Base-by-base conservation (phyloP, 495 filamentous ascomycete species). In the Chaetomium tenue region DNA sequence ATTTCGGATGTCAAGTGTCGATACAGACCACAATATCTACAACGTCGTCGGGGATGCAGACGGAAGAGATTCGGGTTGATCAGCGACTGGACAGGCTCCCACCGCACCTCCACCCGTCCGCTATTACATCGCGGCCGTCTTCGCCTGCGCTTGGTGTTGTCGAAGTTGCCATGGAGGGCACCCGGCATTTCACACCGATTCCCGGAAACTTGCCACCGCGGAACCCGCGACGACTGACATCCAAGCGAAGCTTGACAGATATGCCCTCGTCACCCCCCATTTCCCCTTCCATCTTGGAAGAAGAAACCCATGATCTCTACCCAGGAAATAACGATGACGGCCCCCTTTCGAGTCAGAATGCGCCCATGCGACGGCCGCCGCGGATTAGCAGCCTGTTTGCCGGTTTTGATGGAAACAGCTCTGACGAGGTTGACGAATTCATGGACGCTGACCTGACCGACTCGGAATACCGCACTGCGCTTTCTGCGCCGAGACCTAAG, bases 251-350 rank as follows among this genome's bases (percentile, higher is more conserved):
- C 66, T 68, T 79, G 40, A 72, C 79, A 4, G 81, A 82, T 15
- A 67, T 81, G 22, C 79, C 78, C 15, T 79, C 79, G 7, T 82
- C 82, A 7, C 80, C 78, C 2, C 80, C 83, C 12, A 60, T 74
- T 63, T 33, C 67, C 48, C 26, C 68, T 16, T 57, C 57, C 1
- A 57, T 67, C 9, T 61, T 70, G 8, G 70, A 67, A 20, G 69
- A 66, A 15, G 84, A 84, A 37, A 82, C 82, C 5, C 77, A 82
- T 40, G 86, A 93, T 67, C 81, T 83, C 8, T 93, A 93, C 71
- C 88, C 89, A 5, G 91, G 90, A 0, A 92, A 91, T 65, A 92
- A 92, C 69, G 90, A 93, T 69, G 88, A 92, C 66, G 90, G 89
- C 0, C 90, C 90, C 2, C 72, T 93, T 62, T 85, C 85, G 5